A percentile compares a stretch with the other conserved stretches of the same genome.
phyloP scores from a whole-genome alignment of 2,329 filamentous ascomycete genomes.

The Botrytis byssoidea region DNA sequence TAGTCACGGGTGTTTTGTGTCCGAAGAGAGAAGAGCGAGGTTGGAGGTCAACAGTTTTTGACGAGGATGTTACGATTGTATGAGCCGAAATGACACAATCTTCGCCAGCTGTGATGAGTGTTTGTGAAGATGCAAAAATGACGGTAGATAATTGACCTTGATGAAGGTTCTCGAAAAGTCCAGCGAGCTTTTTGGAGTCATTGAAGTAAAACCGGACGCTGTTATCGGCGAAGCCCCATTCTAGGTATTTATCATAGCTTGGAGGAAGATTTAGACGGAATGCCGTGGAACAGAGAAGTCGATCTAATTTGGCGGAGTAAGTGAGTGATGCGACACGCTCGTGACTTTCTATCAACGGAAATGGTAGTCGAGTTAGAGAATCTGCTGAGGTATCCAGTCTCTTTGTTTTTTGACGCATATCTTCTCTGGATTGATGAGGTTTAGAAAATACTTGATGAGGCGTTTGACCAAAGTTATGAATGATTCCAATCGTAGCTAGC shows the following conservation, averaged over 20 bases:
- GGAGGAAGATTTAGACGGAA: conserved; percentile 87
- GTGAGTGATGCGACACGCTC: conserved; percentile 79
- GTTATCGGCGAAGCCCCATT: conserved; percentile 94
- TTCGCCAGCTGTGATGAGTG: conserved; percentile 84
- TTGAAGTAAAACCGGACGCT: conserved; percentile 88
- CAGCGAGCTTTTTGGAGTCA: conserved; percentile 78
- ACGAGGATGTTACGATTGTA: conserved; percentile 61
- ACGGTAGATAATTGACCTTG: conserved; percentile 83
- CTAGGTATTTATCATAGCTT: conserved; percentile 82
- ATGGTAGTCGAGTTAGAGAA: conserved; percentile 72
- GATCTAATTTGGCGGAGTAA: conserved; percentile 76
- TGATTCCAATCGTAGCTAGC: conserved; percentile 87
- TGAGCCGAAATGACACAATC: conserved; percentile 91
- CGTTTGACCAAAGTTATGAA: conserved; percentile 98
- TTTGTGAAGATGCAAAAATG: conserved; percentile 84
- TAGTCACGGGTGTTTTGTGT: conserved; percentile 79
- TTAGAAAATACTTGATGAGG: conserved; percentile 90
- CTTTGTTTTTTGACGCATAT: conserved; percentile 60
- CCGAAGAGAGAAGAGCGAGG: conserved; percentile 83
- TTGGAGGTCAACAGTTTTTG: conserved; percentile 74
- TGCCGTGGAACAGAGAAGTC: conserved; percentile 77
- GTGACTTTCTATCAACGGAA: conserved; percentile 68
- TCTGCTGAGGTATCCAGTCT: conserved; percentile 77
- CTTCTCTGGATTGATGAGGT: conserved; percentile 74
- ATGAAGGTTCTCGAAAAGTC: conserved; percentile 91